Evolutionary conservation across 768 basidiomycete species (phyloP), one percentile per base, ranked within the genome.

Genomic region (Leucocoprinus leucothites): DNA sequence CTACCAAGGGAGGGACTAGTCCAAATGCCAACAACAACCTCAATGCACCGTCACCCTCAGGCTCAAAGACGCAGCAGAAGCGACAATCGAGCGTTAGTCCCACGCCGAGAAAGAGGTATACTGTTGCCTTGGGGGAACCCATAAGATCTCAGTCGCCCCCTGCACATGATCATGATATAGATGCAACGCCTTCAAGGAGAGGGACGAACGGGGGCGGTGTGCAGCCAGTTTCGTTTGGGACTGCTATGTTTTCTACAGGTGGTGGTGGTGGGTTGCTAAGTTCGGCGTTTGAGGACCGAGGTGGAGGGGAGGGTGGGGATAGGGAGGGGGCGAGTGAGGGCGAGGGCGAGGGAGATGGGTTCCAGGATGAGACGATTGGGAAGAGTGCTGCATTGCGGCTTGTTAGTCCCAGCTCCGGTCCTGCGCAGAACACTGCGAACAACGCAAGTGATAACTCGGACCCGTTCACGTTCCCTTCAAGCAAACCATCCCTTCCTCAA

Each of bases 31-130:
- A n/a, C 24, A 64, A 65, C 16, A 34, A 34, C 13, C 31, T 34
- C 31, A 34, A 34, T 34, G 31, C 31, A 34, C 31, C 31, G 31
- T 34, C 31, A 5, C 72, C 82, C 3, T 81, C 81, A 0, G 65
- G 76, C 1, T 82, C 78, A 1, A 78, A 70, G 57, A 51, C 31
- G 13, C 31, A 34, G 57, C 58, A 54, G 59, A 67, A 73, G 42
- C 73, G 84, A 18, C 78, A 76, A 14, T 71, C 76, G 3, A 87
- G 84, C 62, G 77, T 85, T 51, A 84, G 84, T 54, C 83, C 86
- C 1, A 90, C 88, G 2, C 89, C 91, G 1, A 73, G 91, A 57
- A 94, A 94, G 63, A 78, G 91, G 36, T 93, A 94, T 64, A 93
- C 91, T 0, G 91, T 93, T 28, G 91, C 91, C 0, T 77, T 94